Conservation (phyloP, 371 early-diverging fungal species). For the Amoeboaphelidium occidentale region DNA sequence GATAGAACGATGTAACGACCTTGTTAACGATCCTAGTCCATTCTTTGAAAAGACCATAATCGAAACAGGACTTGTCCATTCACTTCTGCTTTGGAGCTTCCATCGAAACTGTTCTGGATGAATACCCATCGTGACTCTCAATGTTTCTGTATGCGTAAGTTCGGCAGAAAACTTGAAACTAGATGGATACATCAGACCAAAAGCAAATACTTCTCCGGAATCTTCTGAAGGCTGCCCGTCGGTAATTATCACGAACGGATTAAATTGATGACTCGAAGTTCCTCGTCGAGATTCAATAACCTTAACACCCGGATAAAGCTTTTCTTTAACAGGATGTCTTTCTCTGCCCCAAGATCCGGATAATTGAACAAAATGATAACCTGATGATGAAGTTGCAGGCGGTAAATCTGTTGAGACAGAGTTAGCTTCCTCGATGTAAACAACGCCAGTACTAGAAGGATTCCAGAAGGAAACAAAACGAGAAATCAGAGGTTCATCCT, state of each 20-base stretch:
- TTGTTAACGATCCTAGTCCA: background rate
- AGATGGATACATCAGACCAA: background rate
- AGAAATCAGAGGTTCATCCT: too few relatives aligned
- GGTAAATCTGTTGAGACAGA: background rate
- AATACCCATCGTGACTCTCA: conserved; percentile 13
- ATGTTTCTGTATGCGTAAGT: conserved; percentile 8
- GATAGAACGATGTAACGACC: background rate
- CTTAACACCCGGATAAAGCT: background rate
- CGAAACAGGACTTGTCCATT: background rate
- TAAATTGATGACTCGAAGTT: background rate
- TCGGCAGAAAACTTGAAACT: conserved; percentile 4
- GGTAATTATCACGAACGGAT: background rate
- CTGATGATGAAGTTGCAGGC: background rate
- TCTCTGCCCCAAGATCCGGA: background rate
- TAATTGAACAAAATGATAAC: background rate
- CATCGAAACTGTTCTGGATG: conserved; percentile 13
- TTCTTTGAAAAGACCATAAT: background rate
- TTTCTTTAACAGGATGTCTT: background rate
- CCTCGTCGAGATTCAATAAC: background rate
- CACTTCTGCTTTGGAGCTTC: conserved; percentile 3
- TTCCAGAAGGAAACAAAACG: too few relatives aligned
- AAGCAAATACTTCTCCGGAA: background rate
- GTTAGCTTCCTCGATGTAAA: background rate
- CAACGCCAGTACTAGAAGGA: too few relatives aligned
- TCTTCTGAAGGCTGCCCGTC: background rate